A percentile compares a stretch with the other conserved stretches of the same genome.
Conservation (phyloP, 352 stramenopile genomes). For the Chrysophaeum taylorii region DNA sequence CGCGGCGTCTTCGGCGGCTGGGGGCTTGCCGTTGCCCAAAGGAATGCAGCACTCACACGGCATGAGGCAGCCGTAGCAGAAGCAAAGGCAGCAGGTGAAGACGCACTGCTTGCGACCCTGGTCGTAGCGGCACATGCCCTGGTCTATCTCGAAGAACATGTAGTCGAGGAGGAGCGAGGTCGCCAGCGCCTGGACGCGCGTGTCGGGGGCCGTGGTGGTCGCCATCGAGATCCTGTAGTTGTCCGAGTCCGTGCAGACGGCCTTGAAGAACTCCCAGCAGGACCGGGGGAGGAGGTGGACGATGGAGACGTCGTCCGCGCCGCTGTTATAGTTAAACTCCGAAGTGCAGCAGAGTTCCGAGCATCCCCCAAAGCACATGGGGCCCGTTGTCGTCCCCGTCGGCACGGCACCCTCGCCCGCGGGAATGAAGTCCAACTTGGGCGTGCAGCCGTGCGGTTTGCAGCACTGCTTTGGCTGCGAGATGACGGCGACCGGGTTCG, state of each 20-base stretch:
- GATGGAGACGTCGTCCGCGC: slow-evolving; percentile 15
- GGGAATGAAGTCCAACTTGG: slow-evolving; percentile 11
- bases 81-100: slow-evolving; percentile 11
- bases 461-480: slow-evolving; percentile 18
- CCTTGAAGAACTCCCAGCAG: slow-evolving; percentile 14
- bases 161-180: slow-evolving; percentile 26
- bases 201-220: background rate
- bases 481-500: slow-evolving; percentile 13
- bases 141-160: slow-evolving; percentile 31
- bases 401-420: slow-evolving; percentile 9
- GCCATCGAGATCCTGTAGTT: slow-evolving; percentile 14
- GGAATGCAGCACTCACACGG: background rate
- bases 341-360: slow-evolving; percentile 28
- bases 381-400: slow-evolving; percentile 18
- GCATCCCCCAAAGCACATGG: slow-evolving; percentile 27
- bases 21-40: too few species aligned
- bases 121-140: slow-evolving; percentile 15
- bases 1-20: too few species aligned
- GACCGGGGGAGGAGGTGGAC: slow-evolving; percentile 17
- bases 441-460: slow-evolving; percentile 17
- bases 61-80: background rate
- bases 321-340: slow-evolving; percentile 16
- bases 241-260: slow-evolving; percentile 26
- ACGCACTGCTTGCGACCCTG: background rate
- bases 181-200: slow-evolving; percentile 20